Evolutionary conservation across 2,329 filamentous ascomycete genomes (phyloP), one percentile per base, ranked within the genome.

Genomic region (Graphium sp.): DNA sequence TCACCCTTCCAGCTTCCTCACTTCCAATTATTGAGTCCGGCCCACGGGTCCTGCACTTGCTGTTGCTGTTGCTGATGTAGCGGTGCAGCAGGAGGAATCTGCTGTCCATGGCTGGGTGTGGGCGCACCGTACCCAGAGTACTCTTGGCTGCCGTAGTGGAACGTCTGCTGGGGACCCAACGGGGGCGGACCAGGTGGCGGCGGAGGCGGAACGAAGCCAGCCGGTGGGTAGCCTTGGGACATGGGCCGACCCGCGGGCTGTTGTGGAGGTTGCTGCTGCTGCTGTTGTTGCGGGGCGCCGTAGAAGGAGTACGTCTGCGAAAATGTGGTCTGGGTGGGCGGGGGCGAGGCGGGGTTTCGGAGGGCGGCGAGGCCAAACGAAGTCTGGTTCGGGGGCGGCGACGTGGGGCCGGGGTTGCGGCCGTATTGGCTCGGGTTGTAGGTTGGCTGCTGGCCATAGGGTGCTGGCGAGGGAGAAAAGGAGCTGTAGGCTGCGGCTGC

Each of bases 121-220:
- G n/a, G n/a, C n/a, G n/a, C n/a, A n/a, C n/a, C n/a, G n/a, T 33
- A 30, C n/a, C 36, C 32, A 13, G 37, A 36, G 26, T 47, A 48
- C 8, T 47, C 43, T 26, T 51, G 47, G 17, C 44, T 44, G 6
- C 53, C 50, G 37, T 70, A 66, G 37, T 71, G 63, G 17, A 69
- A 62, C 7, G 66, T 74, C 45, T 74, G 69, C 43, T 74, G 68
- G 18, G 66, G 66, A 4, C 67, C 67, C 38, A 74, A 42, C 2
- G 69, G 69, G 6, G 69, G 69, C 4, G 69, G 69, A 0, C 67
- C 69, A 1, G 70, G 71, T 2, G 70, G 69, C 2, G 70, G 71
- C 6, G 71, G 69, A 4, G 71, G 71, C 5, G 67, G 70, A 21
- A 75, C 63, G 35, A 72, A 73, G 4, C 68, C 67, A 0, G 56